Base-by-base conservation (phyloP, 2,329 filamentous ascomycete species). In the Pseudohalonectria lignicola region DNA sequence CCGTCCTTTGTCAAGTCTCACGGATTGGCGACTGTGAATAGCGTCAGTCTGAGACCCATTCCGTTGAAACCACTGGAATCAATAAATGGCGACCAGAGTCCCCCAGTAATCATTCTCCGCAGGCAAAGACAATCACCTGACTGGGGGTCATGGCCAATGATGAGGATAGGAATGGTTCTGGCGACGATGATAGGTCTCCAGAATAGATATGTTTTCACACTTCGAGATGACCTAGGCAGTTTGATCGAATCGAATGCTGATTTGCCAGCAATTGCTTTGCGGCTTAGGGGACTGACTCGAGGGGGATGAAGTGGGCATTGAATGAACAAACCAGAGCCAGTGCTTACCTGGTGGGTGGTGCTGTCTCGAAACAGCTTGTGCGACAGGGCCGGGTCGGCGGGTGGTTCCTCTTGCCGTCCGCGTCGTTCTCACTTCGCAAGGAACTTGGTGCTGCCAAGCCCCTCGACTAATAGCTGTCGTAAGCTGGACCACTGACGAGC, bases 91-190 rank as follows among this genome's bases (percentile, higher is more conserved):
- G 39, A 31, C 34, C 16, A 18, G 36, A 21, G 19, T 19, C n/a
- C n/a, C n/a, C n/a, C n/a, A n/a, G 26, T 50, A 53, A 59, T 56
- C 53, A 51, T 49, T 46, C 48, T 64, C 62, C 62, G 64, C 64
- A 67, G 64, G 47, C 42, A 45, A 49, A 41, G 43, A 49, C 43
- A 57, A 70, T 74, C 71, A 74, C 67, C 68, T 72, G 71, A 73
- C 60, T 43, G 47, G 48, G 43, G 41, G 42, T n/a, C 42, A 53
- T 46, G 55, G 50, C 69, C 70, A 74, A 74, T 74, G 51, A 51
- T 56, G 56, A 56, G 38, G 48, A 46, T 53, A 55, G 67, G 47
- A 50, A 44, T 43, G 54, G 57, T 49, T 59, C 51, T 67, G 51
- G 53, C 52, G 59, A 62, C 56, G 56, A 54, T 71, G 67, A 74